A percentile compares a stretch with the other conserved stretches of the same genome.
These are phyloP conservation scores for Aspergillus caelatus DNA, from an alignment of 2,329 filamentous ascomycete genomes.

Conservation along the genomic window DNA sequence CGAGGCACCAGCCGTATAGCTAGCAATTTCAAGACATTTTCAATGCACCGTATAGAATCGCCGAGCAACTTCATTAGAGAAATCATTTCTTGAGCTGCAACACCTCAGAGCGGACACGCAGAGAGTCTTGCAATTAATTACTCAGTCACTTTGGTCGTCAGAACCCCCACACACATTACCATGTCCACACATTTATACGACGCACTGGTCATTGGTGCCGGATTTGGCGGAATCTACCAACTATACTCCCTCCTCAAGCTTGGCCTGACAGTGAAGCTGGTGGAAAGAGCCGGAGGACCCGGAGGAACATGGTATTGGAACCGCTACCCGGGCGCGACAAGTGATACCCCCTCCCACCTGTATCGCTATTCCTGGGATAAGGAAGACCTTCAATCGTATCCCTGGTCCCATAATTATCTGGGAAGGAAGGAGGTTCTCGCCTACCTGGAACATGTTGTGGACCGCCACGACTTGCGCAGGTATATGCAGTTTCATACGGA, in stretches of 20 bases:
- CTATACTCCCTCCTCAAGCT: neutral
- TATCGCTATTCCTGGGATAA: neutral
- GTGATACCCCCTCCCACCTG: neutral
- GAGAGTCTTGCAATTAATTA: neutral
- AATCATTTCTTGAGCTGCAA: too few relatives aligned
- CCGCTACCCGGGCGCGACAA: neutral
- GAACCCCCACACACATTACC: neutral
- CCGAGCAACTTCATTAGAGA: too few relatives aligned
- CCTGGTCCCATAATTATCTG: neutral
- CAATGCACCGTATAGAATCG: too few relatives aligned
- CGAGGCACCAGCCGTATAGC: too few relatives aligned
- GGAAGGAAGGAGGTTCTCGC: neutral
- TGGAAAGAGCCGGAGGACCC: neutral
- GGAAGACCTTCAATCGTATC: neutral
- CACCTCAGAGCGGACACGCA: neutral
- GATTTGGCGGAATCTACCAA: neutral
- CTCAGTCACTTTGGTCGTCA: neutral
- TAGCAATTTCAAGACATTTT: too few relatives aligned
- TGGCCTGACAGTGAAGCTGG: neutral
- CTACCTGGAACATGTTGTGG: neutral
- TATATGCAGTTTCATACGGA: neutral
- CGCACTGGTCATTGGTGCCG: neutral
- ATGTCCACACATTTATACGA: neutral
- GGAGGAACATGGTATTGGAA: neutral
- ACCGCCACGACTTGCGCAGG: neutral